These are phyloP conservation scores for Thalassiosira profunda DNA, from an alignment of 108 stramenopile genomes.

Conservation along the genomic window DNA sequence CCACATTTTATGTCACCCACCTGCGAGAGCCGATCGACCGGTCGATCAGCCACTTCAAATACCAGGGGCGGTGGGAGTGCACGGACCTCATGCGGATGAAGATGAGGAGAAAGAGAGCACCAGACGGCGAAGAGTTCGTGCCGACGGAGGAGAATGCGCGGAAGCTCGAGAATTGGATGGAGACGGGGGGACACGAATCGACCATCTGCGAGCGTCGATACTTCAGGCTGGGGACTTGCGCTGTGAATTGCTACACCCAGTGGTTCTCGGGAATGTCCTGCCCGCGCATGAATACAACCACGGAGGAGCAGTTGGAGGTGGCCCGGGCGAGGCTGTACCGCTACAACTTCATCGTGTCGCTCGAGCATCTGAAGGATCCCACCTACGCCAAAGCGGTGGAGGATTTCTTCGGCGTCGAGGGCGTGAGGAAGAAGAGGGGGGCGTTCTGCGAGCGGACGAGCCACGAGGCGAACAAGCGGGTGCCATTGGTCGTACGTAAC, in stretches of 20 bases:
- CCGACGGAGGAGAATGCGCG: conserved; percentile 30
- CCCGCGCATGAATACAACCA: conserved; percentile 21
- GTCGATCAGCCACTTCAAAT: conserved; percentile 10
- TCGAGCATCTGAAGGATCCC: conserved; percentile 39
- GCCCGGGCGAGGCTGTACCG: conserved; percentile 26
- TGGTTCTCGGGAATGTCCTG: conserved; percentile 41
- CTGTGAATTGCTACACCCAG: conserved; percentile 47
- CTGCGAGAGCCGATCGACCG: conserved; percentile 33
- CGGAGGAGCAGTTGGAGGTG: conserved; percentile 14
- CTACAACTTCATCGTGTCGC: conserved; percentile 42
- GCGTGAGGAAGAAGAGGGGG: conserved; percentile 1
- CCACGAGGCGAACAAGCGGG: conserved; percentile 22
- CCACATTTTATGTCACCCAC: conserved; percentile 50
- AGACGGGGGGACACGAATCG: conserved; percentile 14
- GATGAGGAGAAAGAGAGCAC: too few species aligned
- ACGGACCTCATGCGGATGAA: conserved; percentile 19
- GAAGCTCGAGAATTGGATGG: conserved; percentile 29
- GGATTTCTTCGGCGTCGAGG: conserved; percentile 40
- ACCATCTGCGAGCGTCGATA: conserved; percentile 6
- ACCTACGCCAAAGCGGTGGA: conserved; percentile 38
- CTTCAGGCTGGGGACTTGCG: conserved; percentile 36
- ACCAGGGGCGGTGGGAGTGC: conserved; percentile 51
- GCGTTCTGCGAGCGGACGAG: conserved; percentile 32
- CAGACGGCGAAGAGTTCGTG: conserved; percentile 1
- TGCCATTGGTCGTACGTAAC: conserved; percentile 23